These are phyloP conservation scores for Funneliformis caledonium DNA, from an alignment of 371 early-diverging fungal species.

Conservation along the genomic window DNA sequence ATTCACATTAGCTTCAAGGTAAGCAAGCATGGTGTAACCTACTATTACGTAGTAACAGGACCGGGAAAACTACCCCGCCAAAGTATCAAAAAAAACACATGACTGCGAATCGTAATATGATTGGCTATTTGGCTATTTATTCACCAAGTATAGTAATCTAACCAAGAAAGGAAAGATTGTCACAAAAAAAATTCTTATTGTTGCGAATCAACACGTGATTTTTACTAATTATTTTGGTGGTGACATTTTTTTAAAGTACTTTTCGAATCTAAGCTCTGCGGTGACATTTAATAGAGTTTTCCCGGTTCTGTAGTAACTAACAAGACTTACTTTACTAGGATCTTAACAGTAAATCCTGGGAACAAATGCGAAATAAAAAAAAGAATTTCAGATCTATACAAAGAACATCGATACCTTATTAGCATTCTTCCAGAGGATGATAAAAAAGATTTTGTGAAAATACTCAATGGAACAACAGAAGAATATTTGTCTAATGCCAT, in stretches of 20 bases:
- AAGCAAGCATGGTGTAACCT: neutral
- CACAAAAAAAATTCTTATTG: no score
- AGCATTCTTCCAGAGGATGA: neutral
- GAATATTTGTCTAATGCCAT: neutral
- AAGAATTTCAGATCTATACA: neutral
- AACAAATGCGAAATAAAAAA: neutral
- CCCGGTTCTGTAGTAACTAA: neutral
- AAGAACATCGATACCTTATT: constrained; percentile 3
- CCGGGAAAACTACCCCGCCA: no score
- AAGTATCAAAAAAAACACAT: no score
- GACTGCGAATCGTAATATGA: no score
- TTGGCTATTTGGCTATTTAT: no score
- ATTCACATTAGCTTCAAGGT: constrained; percentile 22
- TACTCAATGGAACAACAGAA: neutral
- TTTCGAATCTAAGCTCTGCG: no score
- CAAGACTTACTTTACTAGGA: constrained; percentile 26
- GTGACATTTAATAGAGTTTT: no score
- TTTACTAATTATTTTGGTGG: no score
- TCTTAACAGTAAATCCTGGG: constrained; percentile 10
- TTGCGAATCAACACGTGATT: no score
- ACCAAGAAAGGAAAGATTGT: no score
- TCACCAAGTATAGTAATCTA: no score
- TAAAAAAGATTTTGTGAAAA: neutral
- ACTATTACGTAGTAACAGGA: neutral
- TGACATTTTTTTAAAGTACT: no score